Base-by-base conservation (phyloP, 2,329 filamentous ascomycete species). In the Fusarium palustre region DNA sequence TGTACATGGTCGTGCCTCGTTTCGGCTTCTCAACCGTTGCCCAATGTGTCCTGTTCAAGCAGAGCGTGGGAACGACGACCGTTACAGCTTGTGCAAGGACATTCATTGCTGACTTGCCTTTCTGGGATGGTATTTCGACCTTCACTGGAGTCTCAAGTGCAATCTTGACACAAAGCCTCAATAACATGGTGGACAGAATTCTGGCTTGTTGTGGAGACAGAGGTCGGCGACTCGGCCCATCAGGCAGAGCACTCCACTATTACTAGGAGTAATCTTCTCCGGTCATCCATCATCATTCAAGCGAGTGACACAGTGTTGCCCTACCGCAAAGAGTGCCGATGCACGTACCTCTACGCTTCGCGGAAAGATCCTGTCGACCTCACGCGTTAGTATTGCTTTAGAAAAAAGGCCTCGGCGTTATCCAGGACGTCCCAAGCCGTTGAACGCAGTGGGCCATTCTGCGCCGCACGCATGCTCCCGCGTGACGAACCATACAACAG, bases 401-500 rank as follows among this genome's bases (percentile, higher is more conserved):
- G 43, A 11, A 9, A 55, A 38, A 41, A 54, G 52, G 42, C 53
- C 63, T 68, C 66, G 33, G 57, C 50, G 48, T 45, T 56, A 59
- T 70, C 66, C 64, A 69, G 60, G 54, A 46, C 64, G 66, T 71
- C 52, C 47, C 62, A 66, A 72, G 71, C 59, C 72, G 66, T 73
- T 72, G 62, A 59, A n/a, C 55, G 49, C 38, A 59, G 72, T 74
- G 72, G 72, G 64, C 66, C 72, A 53, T 65, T 69, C 68, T 73
- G 60, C 66, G 72, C 72, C 72, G 69, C 70, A 74, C 70, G 58
- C 69, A 69, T 68, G 53, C 66, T 62, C 64, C 72, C 57, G 70
- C 72, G 69, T 74, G 72, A 74, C 60, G 72, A 74, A 74, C 72
- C 61, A 72, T 63, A 62, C 36, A 52, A 42, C 48, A 55, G 66